Evolutionary conservation across 768 basidiomycete species (phyloP), one percentile per base, ranked within the genome.

Genomic region (Kwoniella sp.): DNA sequence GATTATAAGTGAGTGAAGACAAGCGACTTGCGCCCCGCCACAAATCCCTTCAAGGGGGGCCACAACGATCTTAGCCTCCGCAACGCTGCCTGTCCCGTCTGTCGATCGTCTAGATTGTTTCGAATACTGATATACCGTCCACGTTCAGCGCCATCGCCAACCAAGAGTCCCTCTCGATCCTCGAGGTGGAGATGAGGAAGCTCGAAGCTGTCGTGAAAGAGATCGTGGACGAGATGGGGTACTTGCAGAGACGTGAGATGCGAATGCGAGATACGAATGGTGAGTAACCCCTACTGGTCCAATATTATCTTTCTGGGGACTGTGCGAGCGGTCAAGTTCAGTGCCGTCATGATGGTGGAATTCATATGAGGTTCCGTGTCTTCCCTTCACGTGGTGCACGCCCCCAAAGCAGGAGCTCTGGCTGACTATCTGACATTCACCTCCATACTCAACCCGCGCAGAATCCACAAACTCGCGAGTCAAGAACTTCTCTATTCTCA

Each of bases 181-280:
- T 99, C 22, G 96, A 99, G 82, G 94, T 92, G 0, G 96, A 98
- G 81, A 97, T 98, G 94, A 87, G 93, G 45, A 98, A 98, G 76
- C 85, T 99, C 2, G 96, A 99, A 80, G 94, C 92, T 0, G 81
- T 97, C 15, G 90, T 93, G 37, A 92, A 93, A 79, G 96, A 98
- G 83, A 88, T 99, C 58, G 87, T 90, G 15, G 94, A 97, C 73
- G 94, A 99, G 82, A 84, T 97, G 84, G 86, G 86, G 8, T 98
- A 95, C 82, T 86, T 99, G 66, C 92, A 93, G 83, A 82, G 83
- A 71, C 85, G 95, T n/a, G 95, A 98, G 81, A 89, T 90, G 72
- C 85, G 86, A 52, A 97, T 99, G 83, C 85, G 91, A 13, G 83
- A 82, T 70, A 99, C 96, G 34, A 98, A 98, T 76, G 82, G 95